phyloP scores from a whole-genome alignment of 176 grass and related monocot genomes.

The Aegilops bicornis region DNA sequence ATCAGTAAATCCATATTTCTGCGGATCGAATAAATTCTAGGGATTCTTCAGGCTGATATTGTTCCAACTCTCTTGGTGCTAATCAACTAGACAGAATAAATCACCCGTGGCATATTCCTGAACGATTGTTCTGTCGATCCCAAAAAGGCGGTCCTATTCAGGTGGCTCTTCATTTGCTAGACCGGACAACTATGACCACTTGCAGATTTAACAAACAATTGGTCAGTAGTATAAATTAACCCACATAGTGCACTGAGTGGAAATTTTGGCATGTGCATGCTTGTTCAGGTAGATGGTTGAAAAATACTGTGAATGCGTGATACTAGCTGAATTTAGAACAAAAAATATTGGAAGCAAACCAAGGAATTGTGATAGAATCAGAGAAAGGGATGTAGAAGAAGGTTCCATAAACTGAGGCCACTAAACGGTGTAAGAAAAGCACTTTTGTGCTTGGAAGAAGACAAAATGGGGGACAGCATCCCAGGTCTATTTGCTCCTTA shows the following conservation, averaged over 20 bases:
- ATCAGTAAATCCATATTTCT: neutral
- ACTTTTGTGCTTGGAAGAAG: neutral
- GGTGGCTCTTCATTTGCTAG: neutral
- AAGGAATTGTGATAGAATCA: neutral
- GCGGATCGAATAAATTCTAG: neutral
- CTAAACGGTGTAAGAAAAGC: neutral
- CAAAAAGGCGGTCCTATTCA: neutral
- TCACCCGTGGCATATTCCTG: neutral
- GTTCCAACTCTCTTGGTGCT: neutral
- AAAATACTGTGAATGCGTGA: neutral
- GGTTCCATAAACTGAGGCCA: neutral
- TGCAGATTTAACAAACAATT: neutral
- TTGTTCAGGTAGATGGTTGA: neutral
- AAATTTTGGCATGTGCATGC: neutral
- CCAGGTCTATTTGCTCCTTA: neutral
- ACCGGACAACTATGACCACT: neutral
- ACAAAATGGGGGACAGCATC: neutral
- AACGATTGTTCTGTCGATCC: neutral
- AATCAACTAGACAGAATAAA: conserved; percentile 5
- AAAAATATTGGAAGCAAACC: neutral
- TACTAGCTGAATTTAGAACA: neutral
- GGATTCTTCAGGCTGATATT: neutral
- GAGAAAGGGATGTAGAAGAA: neutral
- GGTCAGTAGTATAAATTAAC: neutral
- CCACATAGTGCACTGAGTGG: neutral